Conservation (phyloP, 371 early-diverging fungal genomes). For the Blakeslea trispora region DNA sequence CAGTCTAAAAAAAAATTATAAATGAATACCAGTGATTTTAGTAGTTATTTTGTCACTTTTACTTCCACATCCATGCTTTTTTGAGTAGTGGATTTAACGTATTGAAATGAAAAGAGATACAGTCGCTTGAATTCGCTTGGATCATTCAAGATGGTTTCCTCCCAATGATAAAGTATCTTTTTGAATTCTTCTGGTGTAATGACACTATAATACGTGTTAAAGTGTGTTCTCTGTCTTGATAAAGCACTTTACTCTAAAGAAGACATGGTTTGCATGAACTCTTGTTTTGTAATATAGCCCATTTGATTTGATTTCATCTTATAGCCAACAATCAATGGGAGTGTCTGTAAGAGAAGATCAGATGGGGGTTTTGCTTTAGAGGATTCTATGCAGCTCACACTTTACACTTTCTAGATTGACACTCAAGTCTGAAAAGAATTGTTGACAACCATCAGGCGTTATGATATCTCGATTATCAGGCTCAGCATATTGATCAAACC, state of each 20-base stretch:
- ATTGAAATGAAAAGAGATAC: constrained; percentile 37
- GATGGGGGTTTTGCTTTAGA: not conserved
- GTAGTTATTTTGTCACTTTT: constrained; percentile 1
- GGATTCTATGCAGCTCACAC: not conserved
- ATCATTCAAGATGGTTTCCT: constrained; percentile 10
- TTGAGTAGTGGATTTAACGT: constrained; percentile 38
- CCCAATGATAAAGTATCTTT: constrained; percentile 2
- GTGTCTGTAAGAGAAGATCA: constrained; percentile 13
- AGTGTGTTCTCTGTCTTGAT: not conserved
- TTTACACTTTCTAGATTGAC: constrained; percentile 40
- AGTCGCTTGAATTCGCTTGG: constrained; percentile 26
- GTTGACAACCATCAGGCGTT: constrained; percentile 39
- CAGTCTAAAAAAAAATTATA: constrained; percentile 22
- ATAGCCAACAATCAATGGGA: constrained; percentile 40
- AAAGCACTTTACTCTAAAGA: constrained; percentile 8
- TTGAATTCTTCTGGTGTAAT: constrained; percentile 4
- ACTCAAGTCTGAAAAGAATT: constrained; percentile 34
- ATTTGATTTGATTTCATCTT: constrained; percentile 38
- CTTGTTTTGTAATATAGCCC: constrained; percentile 28
- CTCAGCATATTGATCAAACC: constrained; percentile 37
- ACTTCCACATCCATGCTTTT: constrained; percentile 51
- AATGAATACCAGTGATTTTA: not conserved
- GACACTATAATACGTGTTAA: constrained; percentile 1
- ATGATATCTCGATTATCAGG: constrained; percentile 24
- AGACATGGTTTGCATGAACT: constrained; percentile 19